Percentiles rank a stretch among this genome's conserved stretches.
Evolutionary conservation across 164 flowering plant genomes (phyloP).

Genomic region (Cinnamomum chago): DNA sequence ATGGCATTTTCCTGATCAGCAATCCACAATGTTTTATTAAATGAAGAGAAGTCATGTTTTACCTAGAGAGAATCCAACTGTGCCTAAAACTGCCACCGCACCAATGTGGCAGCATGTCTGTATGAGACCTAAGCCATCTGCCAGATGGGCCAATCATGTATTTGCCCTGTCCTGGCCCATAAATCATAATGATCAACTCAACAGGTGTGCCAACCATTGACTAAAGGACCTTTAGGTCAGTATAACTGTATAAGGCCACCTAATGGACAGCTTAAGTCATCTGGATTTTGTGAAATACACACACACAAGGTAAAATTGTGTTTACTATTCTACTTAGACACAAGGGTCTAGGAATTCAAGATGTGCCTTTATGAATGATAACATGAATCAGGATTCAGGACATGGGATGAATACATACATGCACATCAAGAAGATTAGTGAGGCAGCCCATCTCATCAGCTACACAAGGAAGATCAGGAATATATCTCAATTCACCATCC

Average conservation of each 20-base stretch:
- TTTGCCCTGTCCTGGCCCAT: too few relatives aligned
- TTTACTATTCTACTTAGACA: neutral
- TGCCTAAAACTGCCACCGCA: too few relatives aligned
- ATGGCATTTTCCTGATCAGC: too few relatives aligned
- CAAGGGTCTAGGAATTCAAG: neutral
- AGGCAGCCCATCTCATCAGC: conserved; percentile 60
- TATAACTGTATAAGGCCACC: too few relatives aligned
- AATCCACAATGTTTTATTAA: too few relatives aligned
- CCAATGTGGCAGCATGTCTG: too few relatives aligned
- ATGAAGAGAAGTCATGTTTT: too few relatives aligned
- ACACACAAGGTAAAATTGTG: neutral
- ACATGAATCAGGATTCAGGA: neutral
- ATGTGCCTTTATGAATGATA: neutral
- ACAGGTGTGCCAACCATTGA: neutral
- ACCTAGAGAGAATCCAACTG: too few relatives aligned
- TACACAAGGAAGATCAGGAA: conserved; percentile 70
- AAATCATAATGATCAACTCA: neutral
- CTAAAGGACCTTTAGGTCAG: too few relatives aligned
- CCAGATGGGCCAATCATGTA: too few relatives aligned
- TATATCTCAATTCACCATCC: conserved; percentile 81
- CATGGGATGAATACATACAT: conserved; percentile 40
- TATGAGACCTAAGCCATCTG: too few relatives aligned
- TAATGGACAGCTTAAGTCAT: neutral
- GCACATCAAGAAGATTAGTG: conserved; percentile 75
- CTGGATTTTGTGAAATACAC: neutral